These are phyloP conservation scores for Fusarium hainanense DNA, from an alignment of 2,329 filamentous ascomycete genomes.

Conservation along the genomic window DNA sequence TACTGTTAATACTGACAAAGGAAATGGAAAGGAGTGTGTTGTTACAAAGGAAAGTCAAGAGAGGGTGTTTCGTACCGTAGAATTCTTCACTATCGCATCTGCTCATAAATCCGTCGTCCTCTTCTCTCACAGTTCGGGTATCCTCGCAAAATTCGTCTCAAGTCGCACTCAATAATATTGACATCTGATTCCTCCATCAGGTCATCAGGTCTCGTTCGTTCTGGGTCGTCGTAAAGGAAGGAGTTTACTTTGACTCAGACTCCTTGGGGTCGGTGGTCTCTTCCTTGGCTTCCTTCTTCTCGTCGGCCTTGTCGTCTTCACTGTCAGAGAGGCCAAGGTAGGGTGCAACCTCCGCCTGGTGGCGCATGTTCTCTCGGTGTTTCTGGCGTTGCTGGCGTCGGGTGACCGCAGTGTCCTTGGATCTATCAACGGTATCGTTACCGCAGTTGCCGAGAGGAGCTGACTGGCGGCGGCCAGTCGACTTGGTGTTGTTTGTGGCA, in stretches of 20 bases:
- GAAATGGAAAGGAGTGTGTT: not conserved
- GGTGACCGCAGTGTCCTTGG: accelerated
- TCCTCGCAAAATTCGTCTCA: no score
- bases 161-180: no score
- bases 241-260: not conserved
- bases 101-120: no score
- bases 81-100: not conserved
- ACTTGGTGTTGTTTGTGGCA: not conserved
- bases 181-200: no score
- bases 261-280: not conserved
- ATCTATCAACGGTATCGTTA: not conserved
- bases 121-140: not conserved
- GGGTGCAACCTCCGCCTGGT: not conserved
- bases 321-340: not conserved
- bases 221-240: accelerated
- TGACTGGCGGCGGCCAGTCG: not conserved
- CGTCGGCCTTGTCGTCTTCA: not conserved
- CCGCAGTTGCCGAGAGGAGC: no score
- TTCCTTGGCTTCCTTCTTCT: not conserved
- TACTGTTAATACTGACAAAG: not conserved
- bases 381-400: not conserved
- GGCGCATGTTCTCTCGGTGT: not conserved
- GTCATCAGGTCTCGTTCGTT: no score
- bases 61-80: not conserved
- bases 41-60: not conserved